A percentile compares a stretch with the other conserved stretches of the same genome.
These are phyloP conservation scores for Ceratobasidium papillatum DNA, from an alignment of 1,284 basidiomycete genomes.

Conservation along the genomic window DNA sequence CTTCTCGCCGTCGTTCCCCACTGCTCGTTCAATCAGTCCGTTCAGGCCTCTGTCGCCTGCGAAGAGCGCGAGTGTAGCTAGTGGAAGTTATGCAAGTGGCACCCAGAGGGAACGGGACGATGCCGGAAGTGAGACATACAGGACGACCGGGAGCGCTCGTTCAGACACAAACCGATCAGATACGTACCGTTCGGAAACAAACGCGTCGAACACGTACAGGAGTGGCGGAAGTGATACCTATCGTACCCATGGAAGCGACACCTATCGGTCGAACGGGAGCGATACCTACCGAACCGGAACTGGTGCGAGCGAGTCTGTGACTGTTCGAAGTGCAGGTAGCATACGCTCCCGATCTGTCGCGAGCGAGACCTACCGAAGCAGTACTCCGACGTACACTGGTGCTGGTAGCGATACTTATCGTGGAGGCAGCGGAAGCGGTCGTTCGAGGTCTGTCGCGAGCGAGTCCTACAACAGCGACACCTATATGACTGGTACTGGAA, in stretches of 20 bases:
- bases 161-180: not conserved
- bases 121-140: constrained; percentile 18
- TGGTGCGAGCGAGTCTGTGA: constrained; percentile 21
- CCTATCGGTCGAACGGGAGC: constrained; percentile 4
- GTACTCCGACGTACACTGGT: constrained; percentile 5
- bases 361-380: constrained; percentile 29
- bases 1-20: constrained; percentile 32
- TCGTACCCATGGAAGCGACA: not conserved
- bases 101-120: not conserved
- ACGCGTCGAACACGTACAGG: not conserved
- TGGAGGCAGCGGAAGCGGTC: constrained; percentile 9
- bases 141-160: not conserved
- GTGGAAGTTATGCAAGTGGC: constrained; percentile 26
- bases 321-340: constrained; percentile 18
- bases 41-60: constrained; percentile 21
- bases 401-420: constrained; percentile 1
- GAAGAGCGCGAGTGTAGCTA: constrained; percentile 15
- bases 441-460: constrained; percentile 16
- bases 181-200: constrained; percentile 3
- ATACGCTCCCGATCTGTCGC: not conserved
- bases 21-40: constrained; percentile 17
- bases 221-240: constrained; percentile 17
- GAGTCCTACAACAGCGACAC: constrained; percentile 2
- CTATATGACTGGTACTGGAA: constrained; percentile 13
- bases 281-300: constrained; percentile 20